These are phyloP conservation scores for Starmerella floricola DNA, from an alignment of 805 yeast genomes.

Conservation along the genomic window DNA sequence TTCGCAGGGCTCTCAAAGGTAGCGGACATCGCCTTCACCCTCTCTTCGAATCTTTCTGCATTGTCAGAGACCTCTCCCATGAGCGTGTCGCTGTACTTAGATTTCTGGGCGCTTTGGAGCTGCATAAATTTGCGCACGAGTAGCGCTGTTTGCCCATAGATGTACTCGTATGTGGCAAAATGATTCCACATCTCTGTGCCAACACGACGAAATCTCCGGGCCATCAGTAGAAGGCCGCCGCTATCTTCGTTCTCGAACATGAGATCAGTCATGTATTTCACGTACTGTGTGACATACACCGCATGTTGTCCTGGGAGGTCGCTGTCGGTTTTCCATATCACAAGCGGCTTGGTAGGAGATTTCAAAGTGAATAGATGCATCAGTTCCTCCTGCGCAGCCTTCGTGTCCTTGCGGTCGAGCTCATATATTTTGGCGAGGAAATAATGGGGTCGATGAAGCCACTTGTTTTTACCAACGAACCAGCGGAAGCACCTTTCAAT, in stretches of 20 bases:
- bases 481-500: slow-evolving; percentile 2
- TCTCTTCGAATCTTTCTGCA: slow-evolving; percentile 29
- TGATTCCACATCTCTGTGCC: slow-evolving; percentile 64
- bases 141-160: slow-evolving; percentile 42
- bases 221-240: slow-evolving; percentile 44
- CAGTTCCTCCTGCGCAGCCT: slow-evolving; percentile 54
- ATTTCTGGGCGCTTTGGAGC: slow-evolving; percentile 27
- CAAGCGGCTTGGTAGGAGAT: slow-evolving; percentile 50
- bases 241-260: slow-evolving; percentile 45
- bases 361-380: slow-evolving; percentile 50
- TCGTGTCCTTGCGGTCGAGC: slow-evolving; percentile 41
- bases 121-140: slow-evolving; percentile 37
- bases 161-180: slow-evolving; percentile 51
- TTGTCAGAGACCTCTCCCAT: slow-evolving; percentile 37
- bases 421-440: slow-evolving; percentile 52
- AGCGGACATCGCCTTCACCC: slow-evolving; percentile 5
- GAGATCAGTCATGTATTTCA: slow-evolving; percentile 48
- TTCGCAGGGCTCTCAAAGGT: not conserved
- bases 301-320: slow-evolving; percentile 93
- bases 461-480: slow-evolving; percentile 56
- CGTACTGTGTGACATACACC: slow-evolving; percentile 58
- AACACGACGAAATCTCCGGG: slow-evolving; percentile 64
- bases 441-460: slow-evolving; percentile 83
- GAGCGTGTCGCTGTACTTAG: slow-evolving; percentile 40
- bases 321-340: slow-evolving; percentile 85